These are phyloP conservation scores for Phytophthora foliorum DNA, from an alignment of 352 stramenopile species.

Conservation along the genomic window DNA sequence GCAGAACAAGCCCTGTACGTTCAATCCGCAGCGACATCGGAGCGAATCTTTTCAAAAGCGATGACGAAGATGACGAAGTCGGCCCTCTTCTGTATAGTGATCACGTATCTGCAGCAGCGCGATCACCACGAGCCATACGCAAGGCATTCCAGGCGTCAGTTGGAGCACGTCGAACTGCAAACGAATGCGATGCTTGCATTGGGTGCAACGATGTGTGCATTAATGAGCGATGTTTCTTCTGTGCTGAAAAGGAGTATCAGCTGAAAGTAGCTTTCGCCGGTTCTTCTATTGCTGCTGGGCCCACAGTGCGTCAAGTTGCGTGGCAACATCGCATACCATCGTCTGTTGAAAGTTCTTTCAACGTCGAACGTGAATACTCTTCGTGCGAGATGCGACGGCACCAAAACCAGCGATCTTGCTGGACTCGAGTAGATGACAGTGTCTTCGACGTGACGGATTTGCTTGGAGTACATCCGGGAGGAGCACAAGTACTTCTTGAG, in stretches of 20 bases:
- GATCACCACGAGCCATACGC: slow-evolving; percentile 22
- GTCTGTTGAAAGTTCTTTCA: slow-evolving; percentile 41
- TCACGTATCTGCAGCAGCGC: slow-evolving; percentile 14
- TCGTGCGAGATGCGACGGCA: slow-evolving; percentile 92
- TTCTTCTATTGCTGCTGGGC: slow-evolving; percentile 31
- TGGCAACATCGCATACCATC: slow-evolving; percentile 41
- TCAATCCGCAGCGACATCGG: slow-evolving; percentile 16
- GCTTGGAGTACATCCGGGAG: slow-evolving; percentile 89
- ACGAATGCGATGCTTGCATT: slow-evolving; percentile 80
- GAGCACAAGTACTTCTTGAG: slow-evolving; percentile 70
- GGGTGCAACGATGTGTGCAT: slow-evolving; percentile 82
- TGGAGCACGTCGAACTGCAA: slow-evolving; percentile 38
- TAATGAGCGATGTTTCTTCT: slow-evolving; percentile 75
- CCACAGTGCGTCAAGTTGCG: slow-evolving; percentile 29
- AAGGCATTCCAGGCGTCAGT: slow-evolving; percentile 35
- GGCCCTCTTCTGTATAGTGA: slow-evolving; percentile 21
- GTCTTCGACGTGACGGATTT: slow-evolving; percentile 95
- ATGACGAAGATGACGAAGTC: slow-evolving; percentile 29
- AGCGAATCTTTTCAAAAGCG: slow-evolving; percentile 14
- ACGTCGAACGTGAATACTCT: slow-evolving; percentile 76
- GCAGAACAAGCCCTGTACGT: slow-evolving; percentile 21
- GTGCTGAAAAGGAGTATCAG: slow-evolving; percentile 81
- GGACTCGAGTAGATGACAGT: slow-evolving; percentile 88
- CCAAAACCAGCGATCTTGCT: slow-evolving; percentile 85
- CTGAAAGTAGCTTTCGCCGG: slow-evolving; percentile 57